These are phyloP conservation scores for Neospora caninum DNA, from an alignment of 169 alveolate genomes.

Conservation along the genomic window DNA sequence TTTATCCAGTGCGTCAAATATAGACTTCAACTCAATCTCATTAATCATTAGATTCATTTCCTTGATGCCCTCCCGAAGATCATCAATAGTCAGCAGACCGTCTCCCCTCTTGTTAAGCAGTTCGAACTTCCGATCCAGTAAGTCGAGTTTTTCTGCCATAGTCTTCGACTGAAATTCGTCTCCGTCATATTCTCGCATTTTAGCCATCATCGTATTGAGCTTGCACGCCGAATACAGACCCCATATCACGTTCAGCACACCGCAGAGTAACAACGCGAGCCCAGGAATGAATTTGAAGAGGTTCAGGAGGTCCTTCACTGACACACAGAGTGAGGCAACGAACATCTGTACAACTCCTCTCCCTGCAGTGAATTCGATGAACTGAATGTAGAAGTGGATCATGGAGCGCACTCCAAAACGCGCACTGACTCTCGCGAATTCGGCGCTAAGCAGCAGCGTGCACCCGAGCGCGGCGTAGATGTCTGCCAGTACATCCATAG, in stretches of 20 bases:
- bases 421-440: slow-evolving; percentile 6
- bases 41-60: slow-evolving; percentile 48
- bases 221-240: slow-evolving; percentile 59
- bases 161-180: slow-evolving; percentile 14
- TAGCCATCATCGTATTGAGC: slow-evolving; percentile 33
- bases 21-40: slow-evolving; percentile 9
- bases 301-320: slow-evolving; percentile 20
- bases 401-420: slow-evolving; percentile 45
- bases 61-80: slow-evolving; percentile 39
- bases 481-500: slow-evolving; percentile 43
- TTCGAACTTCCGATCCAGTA: slow-evolving; percentile 60
- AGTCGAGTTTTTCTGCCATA: slow-evolving; percentile 53
- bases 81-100: slow-evolving; percentile 42
- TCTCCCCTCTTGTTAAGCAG: slow-evolving; percentile 49
- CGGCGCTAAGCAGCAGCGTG: slow-evolving; percentile 33
- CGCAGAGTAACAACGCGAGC: slow-evolving; percentile 51
- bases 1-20: slow-evolving; percentile 44
- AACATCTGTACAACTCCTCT: slow-evolving; percentile 42
- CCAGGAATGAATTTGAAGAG: slow-evolving; percentile 58
- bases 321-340: slow-evolving; percentile 48
- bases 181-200: slow-evolving; percentile 21
- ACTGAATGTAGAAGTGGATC: slow-evolving; percentile 46
- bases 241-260: slow-evolving; percentile 50
- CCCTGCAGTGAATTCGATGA: slow-evolving; percentile 47
- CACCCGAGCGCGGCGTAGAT: slow-evolving; percentile 42